Evolutionary conservation across 2,329 filamentous ascomycete species (phyloP).

Genomic region (Pestalotiopsis sp.): DNA sequence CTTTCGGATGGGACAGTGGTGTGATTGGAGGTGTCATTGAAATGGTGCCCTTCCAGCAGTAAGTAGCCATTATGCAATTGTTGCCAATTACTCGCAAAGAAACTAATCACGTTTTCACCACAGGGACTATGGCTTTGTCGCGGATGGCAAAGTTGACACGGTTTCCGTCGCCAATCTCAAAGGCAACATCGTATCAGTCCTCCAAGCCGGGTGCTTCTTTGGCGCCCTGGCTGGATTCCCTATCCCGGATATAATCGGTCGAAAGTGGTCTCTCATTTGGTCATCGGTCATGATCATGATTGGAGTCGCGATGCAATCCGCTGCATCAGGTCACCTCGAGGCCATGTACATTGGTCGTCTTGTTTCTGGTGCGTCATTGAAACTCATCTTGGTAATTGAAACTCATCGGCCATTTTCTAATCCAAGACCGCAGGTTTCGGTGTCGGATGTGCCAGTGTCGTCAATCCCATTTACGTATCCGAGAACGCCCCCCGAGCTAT

Average conservation of each 20-base stretch:
- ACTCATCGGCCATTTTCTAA: too few species aligned
- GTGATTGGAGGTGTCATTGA: slow-evolving; percentile 70
- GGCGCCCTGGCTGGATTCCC: slow-evolving; percentile 50
- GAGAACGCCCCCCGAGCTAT: slow-evolving; percentile 48
- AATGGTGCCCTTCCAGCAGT: slow-evolving; percentile 59
- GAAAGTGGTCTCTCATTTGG: slow-evolving; percentile 55
- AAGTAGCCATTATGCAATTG: slow-evolving; percentile 23
- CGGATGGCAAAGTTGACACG: slow-evolving; percentile 30
- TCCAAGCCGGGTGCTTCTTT: slow-evolving; percentile 44
- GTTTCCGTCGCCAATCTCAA: slow-evolving; percentile 56
- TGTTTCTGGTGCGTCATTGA: slow-evolving; percentile 39
- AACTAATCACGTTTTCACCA: slow-evolving; percentile 20
- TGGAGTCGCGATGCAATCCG: slow-evolving; percentile 64
- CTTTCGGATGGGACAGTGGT: slow-evolving; percentile 66
- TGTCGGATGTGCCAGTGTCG: slow-evolving; percentile 44
- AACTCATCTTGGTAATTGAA: not conserved
- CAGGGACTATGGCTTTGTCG: slow-evolving; percentile 56
- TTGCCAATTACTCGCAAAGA: not conserved
- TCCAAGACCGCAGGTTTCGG: slow-evolving; percentile 34
- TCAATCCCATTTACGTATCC: slow-evolving; percentile 49
- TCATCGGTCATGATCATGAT: slow-evolving; percentile 57
- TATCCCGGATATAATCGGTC: slow-evolving; percentile 55
- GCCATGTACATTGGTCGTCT: slow-evolving; percentile 66
- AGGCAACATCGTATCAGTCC: slow-evolving; percentile 67
- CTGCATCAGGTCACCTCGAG: slow-evolving; percentile 57